Evolutionary conservation across 2,329 filamentous ascomycete species (phyloP).

Genomic region (Leptographium galeiforme): DNA sequence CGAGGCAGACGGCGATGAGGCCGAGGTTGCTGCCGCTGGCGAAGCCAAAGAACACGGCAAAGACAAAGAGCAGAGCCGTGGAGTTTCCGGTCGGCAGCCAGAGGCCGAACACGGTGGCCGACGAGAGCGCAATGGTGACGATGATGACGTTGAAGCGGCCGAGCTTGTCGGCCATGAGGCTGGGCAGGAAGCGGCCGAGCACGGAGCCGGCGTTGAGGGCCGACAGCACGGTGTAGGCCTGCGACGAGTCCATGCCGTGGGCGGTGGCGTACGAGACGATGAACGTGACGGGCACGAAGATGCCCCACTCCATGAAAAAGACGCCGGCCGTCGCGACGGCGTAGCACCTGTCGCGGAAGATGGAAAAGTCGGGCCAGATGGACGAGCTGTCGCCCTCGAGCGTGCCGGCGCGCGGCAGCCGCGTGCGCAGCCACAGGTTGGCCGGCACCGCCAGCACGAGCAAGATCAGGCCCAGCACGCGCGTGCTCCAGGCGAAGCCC

Average conservation of each 20-base stretch:
- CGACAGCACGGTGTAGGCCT: constrained; percentile 65
- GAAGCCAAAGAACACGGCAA: constrained; percentile 63
- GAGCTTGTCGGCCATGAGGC: constrained; percentile 59
- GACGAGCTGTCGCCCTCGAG: constrained; percentile 23
- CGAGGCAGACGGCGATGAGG: constrained; percentile 67
- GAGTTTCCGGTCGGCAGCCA: constrained; percentile 54
- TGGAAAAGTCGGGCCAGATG: constrained; percentile 43
- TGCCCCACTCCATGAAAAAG: constrained; percentile 58
- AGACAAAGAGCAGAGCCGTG: constrained; percentile 48
- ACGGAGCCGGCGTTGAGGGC: constrained; percentile 69
- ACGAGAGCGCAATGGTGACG: constrained; percentile 42
- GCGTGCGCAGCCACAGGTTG: constrained; percentile 35
- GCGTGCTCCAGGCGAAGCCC: constrained; percentile 35
- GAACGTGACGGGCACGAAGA: constrained; percentile 65
- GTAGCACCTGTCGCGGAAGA: constrained; percentile 48
- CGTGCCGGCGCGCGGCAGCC: constrained; percentile 29
- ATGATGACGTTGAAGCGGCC: constrained; percentile 77
- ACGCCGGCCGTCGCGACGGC: constrained; percentile 46
- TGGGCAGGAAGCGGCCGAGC: constrained; percentile 63
- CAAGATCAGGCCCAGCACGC: constrained; percentile 37
- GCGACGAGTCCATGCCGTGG: constrained; percentile 42
- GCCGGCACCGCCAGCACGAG: constrained; percentile 31
- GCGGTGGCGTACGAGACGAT: constrained; percentile 57
- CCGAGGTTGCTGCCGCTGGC: constrained; percentile 67
- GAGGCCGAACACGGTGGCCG: constrained; percentile 45